Evolutionary conservation across 2,329 filamentous ascomycete genomes (phyloP).

Genomic region (Colletotrichum liaoningense): DNA sequence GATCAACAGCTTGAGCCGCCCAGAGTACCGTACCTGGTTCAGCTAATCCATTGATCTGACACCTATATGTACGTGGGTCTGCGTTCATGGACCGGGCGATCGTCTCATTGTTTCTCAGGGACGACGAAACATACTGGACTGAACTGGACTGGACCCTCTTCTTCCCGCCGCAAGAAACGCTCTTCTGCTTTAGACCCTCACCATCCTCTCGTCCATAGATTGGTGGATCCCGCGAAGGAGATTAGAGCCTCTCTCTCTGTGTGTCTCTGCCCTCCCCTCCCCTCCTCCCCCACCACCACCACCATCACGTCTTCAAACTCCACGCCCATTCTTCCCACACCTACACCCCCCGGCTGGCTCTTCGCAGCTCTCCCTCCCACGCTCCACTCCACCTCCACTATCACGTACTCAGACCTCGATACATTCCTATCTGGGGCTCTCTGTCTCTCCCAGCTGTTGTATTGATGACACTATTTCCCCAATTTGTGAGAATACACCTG

Average conservation of each 20-base stretch:
- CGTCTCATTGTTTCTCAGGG: conserved; percentile 38
- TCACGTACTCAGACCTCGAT: conserved; percentile 39
- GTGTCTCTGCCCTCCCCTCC: background rate
- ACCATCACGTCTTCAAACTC: conserved; percentile 25
- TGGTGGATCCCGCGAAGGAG: conserved; percentile 20
- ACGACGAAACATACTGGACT: conserved; percentile 36
- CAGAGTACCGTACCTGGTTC: conserved; percentile 26
- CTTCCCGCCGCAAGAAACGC: conserved; percentile 18
- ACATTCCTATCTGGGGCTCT: conserved; percentile 48
- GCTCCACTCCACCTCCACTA: conserved; percentile 28
- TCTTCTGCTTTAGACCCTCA: conserved; percentile 3
- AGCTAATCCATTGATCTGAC: conserved; percentile 26
- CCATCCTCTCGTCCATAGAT: conserved; percentile 1
- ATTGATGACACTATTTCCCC: conserved; percentile 38
- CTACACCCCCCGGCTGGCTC: conserved; percentile 22
- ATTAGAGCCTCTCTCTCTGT: conserved; percentile 33
- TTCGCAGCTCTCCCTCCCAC: conserved; percentile 20
- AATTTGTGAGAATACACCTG: conserved; percentile 33
- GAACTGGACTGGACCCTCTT: conserved; percentile 30
- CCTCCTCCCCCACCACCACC: background rate
- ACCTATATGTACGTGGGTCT: conserved; percentile 33
- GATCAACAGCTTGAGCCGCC: conserved; percentile 23
- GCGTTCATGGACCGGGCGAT: conserved; percentile 35
- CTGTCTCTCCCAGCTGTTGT: conserved; percentile 47
- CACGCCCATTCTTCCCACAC: conserved; percentile 18